These are phyloP conservation scores for Digitaria exilis DNA, from an alignment of 202 grass and related monocot genomes.

Conservation along the genomic window DNA sequence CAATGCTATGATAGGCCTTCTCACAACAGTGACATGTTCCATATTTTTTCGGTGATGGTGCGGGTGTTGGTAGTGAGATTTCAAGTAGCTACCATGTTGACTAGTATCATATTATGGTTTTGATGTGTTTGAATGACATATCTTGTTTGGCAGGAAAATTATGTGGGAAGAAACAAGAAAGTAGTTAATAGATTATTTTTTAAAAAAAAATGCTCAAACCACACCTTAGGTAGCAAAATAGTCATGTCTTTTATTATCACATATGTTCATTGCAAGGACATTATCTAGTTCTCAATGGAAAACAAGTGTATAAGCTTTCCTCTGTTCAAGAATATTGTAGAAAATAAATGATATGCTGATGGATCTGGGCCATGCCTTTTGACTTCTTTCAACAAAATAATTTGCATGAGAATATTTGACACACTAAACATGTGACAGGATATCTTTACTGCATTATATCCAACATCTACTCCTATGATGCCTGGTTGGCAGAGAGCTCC, in stretches of 20 bases:
- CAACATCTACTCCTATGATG: conserved; percentile 57
- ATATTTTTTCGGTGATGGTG: too few relatives aligned
- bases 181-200: conserved; percentile 5
- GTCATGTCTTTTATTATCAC: not conserved
- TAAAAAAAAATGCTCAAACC: conserved; percentile 1
- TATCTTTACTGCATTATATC: conserved; percentile 88
- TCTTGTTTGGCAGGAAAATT: not conserved
- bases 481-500: conserved; percentile 72
- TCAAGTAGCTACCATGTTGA: too few relatives aligned
- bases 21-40: too few relatives aligned
- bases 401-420: conserved; percentile 34
- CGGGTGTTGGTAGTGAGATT: too few relatives aligned
- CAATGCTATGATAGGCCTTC: too few relatives aligned
- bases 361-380: not conserved
- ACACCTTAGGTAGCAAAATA: not conserved
- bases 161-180: conserved; percentile 28
- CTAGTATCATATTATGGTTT: not conserved
- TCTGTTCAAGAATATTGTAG: not conserved
- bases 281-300: conserved; percentile 22
- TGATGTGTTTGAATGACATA: conserved; percentile 12
- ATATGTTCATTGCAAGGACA: conserved; percentile 1
- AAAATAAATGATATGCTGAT: conserved; percentile 18
- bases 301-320: conserved; percentile 4
- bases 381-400: conserved; percentile 1
- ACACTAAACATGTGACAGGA: conserved; percentile 56